phyloP scores from a whole-genome alignment of 495 filamentous ascomycete genomes.

The Aspergillus funiculosus region DNA sequence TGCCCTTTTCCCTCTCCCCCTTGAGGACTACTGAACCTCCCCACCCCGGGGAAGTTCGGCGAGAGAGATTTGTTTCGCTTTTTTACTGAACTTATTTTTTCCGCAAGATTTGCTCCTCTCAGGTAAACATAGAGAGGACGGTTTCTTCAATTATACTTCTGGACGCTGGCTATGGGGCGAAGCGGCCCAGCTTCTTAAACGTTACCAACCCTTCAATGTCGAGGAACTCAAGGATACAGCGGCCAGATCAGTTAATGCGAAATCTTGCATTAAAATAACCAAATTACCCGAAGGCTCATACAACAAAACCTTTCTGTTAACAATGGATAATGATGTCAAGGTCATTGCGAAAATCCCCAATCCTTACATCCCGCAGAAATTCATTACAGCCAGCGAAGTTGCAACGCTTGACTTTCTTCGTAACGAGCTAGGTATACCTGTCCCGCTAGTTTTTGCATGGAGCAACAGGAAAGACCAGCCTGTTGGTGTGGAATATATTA shows the following conservation, averaged over 20 bases:
- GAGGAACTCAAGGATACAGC: constrained; percentile 16
- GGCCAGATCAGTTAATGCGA: constrained; percentile 5
- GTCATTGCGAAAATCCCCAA: constrained; percentile 22
- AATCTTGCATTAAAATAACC: constrained; percentile 9
- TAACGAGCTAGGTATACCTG: constrained; percentile 21
- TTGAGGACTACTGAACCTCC: too few species aligned
- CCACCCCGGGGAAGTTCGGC: too few species aligned
- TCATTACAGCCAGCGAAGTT: constrained; percentile 27
- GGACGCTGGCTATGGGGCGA: constrained; percentile 19
- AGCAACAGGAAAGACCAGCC: constrained; percentile 3
- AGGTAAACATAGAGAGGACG: too few species aligned
- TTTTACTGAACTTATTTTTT: too few species aligned
- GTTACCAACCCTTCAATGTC: constrained; percentile 21
- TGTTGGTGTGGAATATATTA: constrained; percentile 19
- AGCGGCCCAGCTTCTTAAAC: constrained; percentile 5
- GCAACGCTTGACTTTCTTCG: constrained; percentile 29
- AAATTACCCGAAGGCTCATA: constrained; percentile 23
- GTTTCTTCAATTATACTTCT: constrained; percentile 16
- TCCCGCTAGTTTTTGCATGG: constrained; percentile 15
- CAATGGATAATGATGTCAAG: constrained; percentile 17
- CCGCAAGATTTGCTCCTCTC: too few species aligned
- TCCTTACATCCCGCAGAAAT: constrained; percentile 12
- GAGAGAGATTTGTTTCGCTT: too few species aligned
- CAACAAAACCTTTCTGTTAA: constrained; percentile 19
- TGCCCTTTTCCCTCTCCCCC: too few species aligned